Evolutionary conservation across 2,329 filamentous ascomycete species (phyloP).

Genomic region (Cryphonectria radicalis): DNA sequence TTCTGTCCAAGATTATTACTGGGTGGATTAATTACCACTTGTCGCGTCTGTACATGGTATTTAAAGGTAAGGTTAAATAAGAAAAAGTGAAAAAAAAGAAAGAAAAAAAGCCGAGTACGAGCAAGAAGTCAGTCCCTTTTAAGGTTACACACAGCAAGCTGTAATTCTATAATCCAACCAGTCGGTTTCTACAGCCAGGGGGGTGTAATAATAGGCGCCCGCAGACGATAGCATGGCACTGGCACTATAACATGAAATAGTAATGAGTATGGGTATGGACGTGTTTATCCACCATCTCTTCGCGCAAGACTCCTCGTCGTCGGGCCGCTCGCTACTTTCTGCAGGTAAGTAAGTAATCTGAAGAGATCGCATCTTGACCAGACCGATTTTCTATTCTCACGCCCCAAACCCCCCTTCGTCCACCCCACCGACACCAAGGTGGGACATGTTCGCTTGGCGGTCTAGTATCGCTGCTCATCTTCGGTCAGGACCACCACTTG

Average conservation of each 20-base stretch:
- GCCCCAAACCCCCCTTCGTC: no score
- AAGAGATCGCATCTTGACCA: not conserved
- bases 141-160: not conserved
- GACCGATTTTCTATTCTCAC: not conserved
- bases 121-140: not conserved
- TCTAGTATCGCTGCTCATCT: conserved; percentile 7
- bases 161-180: not conserved
- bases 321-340: not conserved
- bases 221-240: no score
- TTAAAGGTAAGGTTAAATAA: not conserved
- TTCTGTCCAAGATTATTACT: not conserved
- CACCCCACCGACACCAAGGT: not conserved
- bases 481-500: not conserved
- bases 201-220: not conserved
- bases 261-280: not conserved
- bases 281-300: not conserved
- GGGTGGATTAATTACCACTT: not conserved
- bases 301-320: not conserved
- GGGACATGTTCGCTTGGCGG: no score
- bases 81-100: not conserved
- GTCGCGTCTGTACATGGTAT: not conserved
- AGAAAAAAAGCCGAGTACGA: not conserved
- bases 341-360: not conserved
- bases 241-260: not conserved
- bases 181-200: not conserved